Evolutionary conservation across 2,329 filamentous ascomycete genomes (phyloP).

Genomic region (Neodidymelliopsis sp.): DNA sequence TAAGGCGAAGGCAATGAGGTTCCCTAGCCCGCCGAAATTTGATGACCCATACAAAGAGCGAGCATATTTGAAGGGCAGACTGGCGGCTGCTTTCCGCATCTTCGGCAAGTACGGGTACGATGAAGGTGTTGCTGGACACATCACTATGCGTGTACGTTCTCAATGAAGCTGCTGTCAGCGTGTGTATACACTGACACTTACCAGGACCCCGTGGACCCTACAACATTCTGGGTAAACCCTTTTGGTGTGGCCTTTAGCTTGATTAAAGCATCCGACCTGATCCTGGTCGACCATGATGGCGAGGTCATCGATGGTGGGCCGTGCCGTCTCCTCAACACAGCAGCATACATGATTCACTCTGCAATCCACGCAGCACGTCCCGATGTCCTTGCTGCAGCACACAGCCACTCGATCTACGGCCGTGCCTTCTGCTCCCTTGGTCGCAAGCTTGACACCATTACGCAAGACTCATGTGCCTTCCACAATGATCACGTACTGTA

Average conservation of each 20-base stretch:
- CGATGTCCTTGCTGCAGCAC: slow-evolving; percentile 65
- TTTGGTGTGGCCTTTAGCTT: slow-evolving; percentile 69
- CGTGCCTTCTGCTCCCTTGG: slow-evolving; percentile 70
- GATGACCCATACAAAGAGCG: slow-evolving; percentile 49
- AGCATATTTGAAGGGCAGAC: slow-evolving; percentile 47
- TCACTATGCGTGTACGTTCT: slow-evolving; percentile 61
- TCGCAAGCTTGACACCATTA: slow-evolving; percentile 64
- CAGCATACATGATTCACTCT: slow-evolving; percentile 67
- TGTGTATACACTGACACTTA: slow-evolving; percentile 5
- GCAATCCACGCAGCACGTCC: slow-evolving; percentile 66
- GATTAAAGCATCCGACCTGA: slow-evolving; percentile 71
- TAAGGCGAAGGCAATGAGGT: slow-evolving; percentile 32
- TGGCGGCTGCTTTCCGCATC: slow-evolving; percentile 50
- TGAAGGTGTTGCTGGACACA: slow-evolving; percentile 66
- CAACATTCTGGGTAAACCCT: slow-evolving; percentile 72
- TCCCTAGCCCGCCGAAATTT: slow-evolving; percentile 46
- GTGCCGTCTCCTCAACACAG: slow-evolving; percentile 48
- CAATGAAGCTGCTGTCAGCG: background rate
- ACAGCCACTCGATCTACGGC: slow-evolving; percentile 66
- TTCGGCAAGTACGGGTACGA: slow-evolving; percentile 52
- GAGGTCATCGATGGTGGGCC: slow-evolving; percentile 68
- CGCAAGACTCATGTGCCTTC: slow-evolving; percentile 65
- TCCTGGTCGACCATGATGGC: slow-evolving; percentile 68
- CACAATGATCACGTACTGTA: slow-evolving; percentile 63
- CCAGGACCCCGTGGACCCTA: slow-evolving; percentile 63